Base-by-base conservation (phyloP, 352 stramenopile genomes). In the Phytophthora fragariae region DNA sequence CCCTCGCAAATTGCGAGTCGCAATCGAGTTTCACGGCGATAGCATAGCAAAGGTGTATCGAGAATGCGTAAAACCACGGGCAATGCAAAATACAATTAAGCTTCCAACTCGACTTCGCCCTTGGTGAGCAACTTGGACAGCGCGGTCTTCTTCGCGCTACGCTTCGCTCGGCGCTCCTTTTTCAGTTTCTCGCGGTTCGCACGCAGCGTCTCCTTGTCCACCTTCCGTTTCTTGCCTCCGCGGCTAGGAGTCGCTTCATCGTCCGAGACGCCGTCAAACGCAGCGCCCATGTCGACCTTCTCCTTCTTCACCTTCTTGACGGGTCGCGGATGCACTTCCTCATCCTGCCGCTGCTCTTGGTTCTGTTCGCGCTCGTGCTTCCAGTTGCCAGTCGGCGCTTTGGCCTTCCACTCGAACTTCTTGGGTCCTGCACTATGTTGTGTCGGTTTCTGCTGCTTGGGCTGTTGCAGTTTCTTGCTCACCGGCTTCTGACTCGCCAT, bases 281-380 rank as follows among this genome's bases (percentile, higher is more conserved):
- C 84, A 27, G 83, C 81, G 9, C 88, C 88, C 88, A 94, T 93
- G 74, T 94, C 88, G 29, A 94, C 61, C 47, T 83, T 82, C 67
- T 92, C 85, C 46, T 31, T 61, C 66, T 83, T 85, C 31, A 73
- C 33, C 57, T 76, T 83, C 61, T 75, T 80, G 33, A 54, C 35
- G 11, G 64, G 65, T 47, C 62, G 76, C 44, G 67, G 37, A 14
- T 62, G 35, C 35, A 55, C 57, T 60, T 68, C 44, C 17, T 47
- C 15, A 8, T 37, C 44, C 24, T 52, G 27, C 11, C 62, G 47
- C 47, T 75, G 50, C 19, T 67, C 33, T 0, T 15, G 44, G n/a
- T 71, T 21, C 21, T 52, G 15, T 14, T 72, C 47, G 0, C 12
- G 41, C 27, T 70, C 19, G 24, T 77, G 19, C 29, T 72, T 44